These are phyloP conservation scores for Pontederia paniculata DNA, from an alignment of 176 grass and related monocot genomes.

Conservation along the genomic window DNA sequence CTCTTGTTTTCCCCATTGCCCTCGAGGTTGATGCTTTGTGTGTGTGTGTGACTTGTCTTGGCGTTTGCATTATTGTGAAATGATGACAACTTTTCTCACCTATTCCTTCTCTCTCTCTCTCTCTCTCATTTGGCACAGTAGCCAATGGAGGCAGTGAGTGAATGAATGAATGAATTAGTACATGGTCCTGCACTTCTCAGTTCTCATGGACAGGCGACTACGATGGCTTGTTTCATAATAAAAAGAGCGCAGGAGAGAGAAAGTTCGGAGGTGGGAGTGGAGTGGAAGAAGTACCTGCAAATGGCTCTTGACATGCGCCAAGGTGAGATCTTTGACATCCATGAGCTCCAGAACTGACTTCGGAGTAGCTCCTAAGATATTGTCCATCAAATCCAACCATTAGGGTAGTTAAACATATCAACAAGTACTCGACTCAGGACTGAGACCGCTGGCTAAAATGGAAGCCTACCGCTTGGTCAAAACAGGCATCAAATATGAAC, in stretches of 20 bases:
- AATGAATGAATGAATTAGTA: constrained; percentile 14
- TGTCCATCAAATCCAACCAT: neutral
- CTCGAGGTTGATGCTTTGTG: constrained; percentile 15
- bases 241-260: neutral
- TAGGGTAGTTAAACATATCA: neutral
- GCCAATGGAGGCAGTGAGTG: constrained; percentile 32
- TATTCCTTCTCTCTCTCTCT: constrained; percentile 29
- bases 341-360: constrained; percentile 98
- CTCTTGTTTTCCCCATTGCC: neutral
- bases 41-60: neutral
- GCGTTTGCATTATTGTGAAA: constrained; percentile 29
- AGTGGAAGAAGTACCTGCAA: constrained; percentile 64
- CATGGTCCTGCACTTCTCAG: constrained; percentile 1
- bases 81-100: constrained; percentile 58
- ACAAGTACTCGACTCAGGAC: neutral
- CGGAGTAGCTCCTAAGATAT: constrained; percentile 59
- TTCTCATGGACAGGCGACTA: constrained; percentile 7
- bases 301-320: constrained; percentile 99
- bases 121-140: constrained; percentile 17
- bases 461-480: neutral
- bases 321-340: constrained; percentile 99
- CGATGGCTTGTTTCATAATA: neutral
- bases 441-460: neutral
- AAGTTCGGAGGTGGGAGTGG: neutral
- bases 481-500: neutral